phyloP scores from a whole-genome alignment of 768 basidiomycete species.

The Tephrocybe sp. region DNA sequence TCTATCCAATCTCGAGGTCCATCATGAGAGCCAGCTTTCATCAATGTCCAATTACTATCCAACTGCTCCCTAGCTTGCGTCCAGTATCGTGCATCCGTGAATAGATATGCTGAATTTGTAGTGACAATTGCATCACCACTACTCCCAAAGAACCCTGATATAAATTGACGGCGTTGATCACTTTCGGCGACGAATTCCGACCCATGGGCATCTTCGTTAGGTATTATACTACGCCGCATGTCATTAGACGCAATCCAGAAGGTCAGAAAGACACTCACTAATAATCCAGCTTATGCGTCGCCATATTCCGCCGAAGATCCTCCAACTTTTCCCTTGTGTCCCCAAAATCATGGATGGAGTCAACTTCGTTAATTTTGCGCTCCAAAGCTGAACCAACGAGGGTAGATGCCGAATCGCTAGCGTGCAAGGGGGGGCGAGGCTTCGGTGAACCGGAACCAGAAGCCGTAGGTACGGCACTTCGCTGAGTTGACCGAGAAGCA shows the following conservation, averaged over 20 bases:
- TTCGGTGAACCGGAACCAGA: constrained; percentile 17
- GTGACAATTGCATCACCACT: constrained; percentile 75
- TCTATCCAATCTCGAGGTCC: constrained; percentile 77
- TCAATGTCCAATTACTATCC: constrained; percentile 72
- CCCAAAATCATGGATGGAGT: constrained; percentile 47
- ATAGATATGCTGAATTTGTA: constrained; percentile 63
- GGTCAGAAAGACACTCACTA: constrained; percentile 52
- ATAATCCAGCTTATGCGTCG: constrained; percentile 67
- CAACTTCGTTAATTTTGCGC: constrained; percentile 67
- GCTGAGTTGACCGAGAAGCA: constrained; percentile 26
- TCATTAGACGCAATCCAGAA: constrained; percentile 8
- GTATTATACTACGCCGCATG: constrained; percentile 55
- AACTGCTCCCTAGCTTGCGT: constrained; percentile 70
- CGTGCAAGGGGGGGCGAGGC: constrained; percentile 30
- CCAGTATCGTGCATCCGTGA: constrained; percentile 86
- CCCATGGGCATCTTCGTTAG: constrained; percentile 79
- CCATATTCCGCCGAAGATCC: constrained; percentile 65
- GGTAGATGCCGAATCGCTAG: constrained; percentile 70
- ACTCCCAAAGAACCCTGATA: constrained; percentile 61
- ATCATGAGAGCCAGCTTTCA: constrained; percentile 52
- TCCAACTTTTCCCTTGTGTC: constrained; percentile 64
- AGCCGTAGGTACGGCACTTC: constrained; percentile 13
- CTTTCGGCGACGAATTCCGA: constrained; percentile 79
- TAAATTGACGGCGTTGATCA: constrained; percentile 78
- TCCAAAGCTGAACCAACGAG: constrained; percentile 75